Base-by-base conservation (phyloP, 202 grass and related monocot genomes). In the Carex arenaria region DNA sequence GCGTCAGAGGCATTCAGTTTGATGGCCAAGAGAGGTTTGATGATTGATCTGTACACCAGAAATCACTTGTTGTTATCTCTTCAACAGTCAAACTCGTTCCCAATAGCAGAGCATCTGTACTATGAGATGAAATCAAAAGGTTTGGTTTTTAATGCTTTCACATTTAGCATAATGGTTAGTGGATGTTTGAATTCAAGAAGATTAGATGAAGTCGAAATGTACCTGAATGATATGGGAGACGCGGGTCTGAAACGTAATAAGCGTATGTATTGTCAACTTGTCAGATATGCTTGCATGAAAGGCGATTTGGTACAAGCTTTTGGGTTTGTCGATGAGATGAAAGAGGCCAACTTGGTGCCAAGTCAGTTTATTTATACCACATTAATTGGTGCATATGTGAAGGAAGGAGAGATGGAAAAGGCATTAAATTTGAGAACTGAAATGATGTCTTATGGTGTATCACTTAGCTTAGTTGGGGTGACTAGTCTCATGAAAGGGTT, bases 401-500 rank as follows among this genome's bases (percentile, higher is more conserved):
- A 94, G 86, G 78, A 68, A 1, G 86, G 92, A 65, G 87, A 84
- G 77, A 84, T 94, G 82, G 90, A 60, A 28, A 88, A 91, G 64
- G 94, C 94, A 0, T 76, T 93, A 83, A 84, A 59, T 56, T 67
- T 93, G 52, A 93, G 90, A 85, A 88, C 91, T 82, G 89, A 93
- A 61, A 89, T 91, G 87, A 54, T 84, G 36, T 80, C 67, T 40
- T 30, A 77, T 9, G 85, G 92, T 18, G 76, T 86, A 38, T 60
- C 87, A 20, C 86, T 97, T 86, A 75, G 92, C 82, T 54, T 90
- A 22, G 28, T 93, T 57, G 77, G 84, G 2, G 82, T 61, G 3
- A 97, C 94, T 3, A 89, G 31, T 7, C 65, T 97, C 75, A 90
- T 97, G 84, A 85, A 91, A n/a, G 90, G 92, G 19, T 93, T 91